phyloP scores from a whole-genome alignment of 805 yeast species.

The Zygotorulaspora chibaensis region DNA sequence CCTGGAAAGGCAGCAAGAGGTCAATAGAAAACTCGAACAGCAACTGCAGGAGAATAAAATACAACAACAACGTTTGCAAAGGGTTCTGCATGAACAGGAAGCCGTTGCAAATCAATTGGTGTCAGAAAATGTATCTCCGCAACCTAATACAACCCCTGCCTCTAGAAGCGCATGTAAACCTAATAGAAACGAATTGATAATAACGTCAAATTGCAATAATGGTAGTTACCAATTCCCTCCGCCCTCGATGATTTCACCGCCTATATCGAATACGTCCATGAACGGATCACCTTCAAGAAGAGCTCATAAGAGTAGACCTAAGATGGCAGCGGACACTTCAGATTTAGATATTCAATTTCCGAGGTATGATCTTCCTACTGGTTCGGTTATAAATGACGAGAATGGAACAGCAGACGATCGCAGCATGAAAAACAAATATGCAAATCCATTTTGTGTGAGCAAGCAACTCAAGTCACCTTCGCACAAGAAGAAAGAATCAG shows the following conservation, averaged over 20 bases:
- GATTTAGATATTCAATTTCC: conserved; percentile 4
- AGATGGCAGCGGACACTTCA: conserved; percentile 1
- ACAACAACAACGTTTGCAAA: conserved; percentile 30
- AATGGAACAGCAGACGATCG: neutral
- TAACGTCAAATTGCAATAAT: conserved; percentile 30
- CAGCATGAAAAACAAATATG: conserved; percentile 1
- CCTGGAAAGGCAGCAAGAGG: conserved; percentile 28
- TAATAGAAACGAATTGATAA: conserved; percentile 20
- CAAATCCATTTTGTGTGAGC: conserved; percentile 6
- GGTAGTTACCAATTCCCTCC: conserved; percentile 37
- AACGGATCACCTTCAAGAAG: conserved; percentile 27
- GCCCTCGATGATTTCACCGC: conserved; percentile 21
- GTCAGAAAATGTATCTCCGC: conserved; percentile 8
- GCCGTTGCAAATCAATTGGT: conserved; percentile 14
- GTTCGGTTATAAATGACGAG: neutral
- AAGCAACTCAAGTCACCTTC: conserved; percentile 2
- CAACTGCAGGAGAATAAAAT: conserved; percentile 28
- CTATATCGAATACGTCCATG: conserved; percentile 24
- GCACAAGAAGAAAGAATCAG: conserved; percentile 28
- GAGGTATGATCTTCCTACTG: neutral
- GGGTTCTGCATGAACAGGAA: conserved; percentile 26
- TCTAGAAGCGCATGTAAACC: conserved; percentile 2
- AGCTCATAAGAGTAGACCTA: conserved; percentile 1
- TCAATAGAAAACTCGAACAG: conserved; percentile 28
- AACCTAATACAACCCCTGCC: conserved; percentile 10